Conservation (phyloP, 441 rosid genomes). For the Pelargonium citronellum region DNA sequence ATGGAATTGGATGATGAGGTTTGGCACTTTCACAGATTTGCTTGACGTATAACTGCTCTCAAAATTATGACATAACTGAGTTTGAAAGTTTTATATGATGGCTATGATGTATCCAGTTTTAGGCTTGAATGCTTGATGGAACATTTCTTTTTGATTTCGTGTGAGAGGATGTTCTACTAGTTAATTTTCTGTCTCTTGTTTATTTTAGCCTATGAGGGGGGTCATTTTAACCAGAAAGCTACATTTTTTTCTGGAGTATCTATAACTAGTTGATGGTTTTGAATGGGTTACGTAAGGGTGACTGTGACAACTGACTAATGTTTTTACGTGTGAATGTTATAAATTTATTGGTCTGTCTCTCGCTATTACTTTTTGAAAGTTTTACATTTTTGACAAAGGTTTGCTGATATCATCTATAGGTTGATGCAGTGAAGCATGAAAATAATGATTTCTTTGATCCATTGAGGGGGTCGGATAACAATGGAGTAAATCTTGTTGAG, state of each 20-base stretch:
- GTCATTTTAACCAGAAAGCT: no score
- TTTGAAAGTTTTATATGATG: neutral
- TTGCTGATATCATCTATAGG: constrained; percentile 23
- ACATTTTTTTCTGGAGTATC: neutral
- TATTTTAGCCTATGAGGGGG: no score
- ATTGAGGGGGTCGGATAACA: constrained; percentile 37
- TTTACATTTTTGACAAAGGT: neutral
- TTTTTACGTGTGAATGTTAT: neutral
- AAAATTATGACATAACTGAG: neutral
- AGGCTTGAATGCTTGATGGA: no score
- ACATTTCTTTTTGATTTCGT: no score
- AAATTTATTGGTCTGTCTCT: neutral
- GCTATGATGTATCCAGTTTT: no score
- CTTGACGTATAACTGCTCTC: neutral
- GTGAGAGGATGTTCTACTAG: no score
- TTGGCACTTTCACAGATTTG: neutral
- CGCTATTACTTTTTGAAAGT: neutral
- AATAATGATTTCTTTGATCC: constrained; percentile 67
- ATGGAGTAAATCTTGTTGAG: constrained; percentile 25
- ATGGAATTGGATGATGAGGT: neutral
- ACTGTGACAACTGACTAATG: neutral
- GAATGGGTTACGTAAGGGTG: neutral
- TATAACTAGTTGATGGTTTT: neutral
- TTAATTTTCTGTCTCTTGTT: no score
- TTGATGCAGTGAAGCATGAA: constrained; percentile 24